Conservation (phyloP, 768 basidiomycete species). For the Lyophyllum decastes region DNA sequence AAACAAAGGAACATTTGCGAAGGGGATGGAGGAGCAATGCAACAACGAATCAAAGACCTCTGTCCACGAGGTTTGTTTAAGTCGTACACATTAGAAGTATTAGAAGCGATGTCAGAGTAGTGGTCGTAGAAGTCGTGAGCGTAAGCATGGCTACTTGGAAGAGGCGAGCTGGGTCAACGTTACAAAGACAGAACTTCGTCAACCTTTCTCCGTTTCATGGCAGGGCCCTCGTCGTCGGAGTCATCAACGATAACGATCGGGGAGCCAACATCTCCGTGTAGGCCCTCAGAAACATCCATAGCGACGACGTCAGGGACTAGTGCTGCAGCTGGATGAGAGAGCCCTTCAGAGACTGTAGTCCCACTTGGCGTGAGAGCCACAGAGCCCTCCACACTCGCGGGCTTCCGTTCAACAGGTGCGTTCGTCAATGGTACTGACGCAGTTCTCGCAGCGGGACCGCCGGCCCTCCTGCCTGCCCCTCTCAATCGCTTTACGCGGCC, state of each 20-base stretch:
- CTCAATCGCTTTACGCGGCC: slow-evolving; percentile 31
- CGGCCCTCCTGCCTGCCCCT: slow-evolving; percentile 29
- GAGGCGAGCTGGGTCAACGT: background rate
- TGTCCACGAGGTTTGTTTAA: background rate
- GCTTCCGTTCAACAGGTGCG: slow-evolving; percentile 34
- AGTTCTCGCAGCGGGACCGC: slow-evolving; percentile 10
- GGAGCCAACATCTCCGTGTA: slow-evolving; percentile 37
- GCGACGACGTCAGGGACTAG: slow-evolving; percentile 32
- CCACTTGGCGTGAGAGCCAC: background rate
- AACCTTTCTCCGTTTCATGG: slow-evolving; percentile 57
- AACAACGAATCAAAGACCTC: background rate
- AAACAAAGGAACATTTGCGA: background rate
- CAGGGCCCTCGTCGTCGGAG: slow-evolving; percentile 55
- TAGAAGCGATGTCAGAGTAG: background rate
- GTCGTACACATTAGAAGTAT: background rate
- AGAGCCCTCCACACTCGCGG: background rate
- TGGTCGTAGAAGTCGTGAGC: slow-evolving; percentile 1
- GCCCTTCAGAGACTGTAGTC: slow-evolving; percentile 6
- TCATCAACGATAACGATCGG: slow-evolving; percentile 69
- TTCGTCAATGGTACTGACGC: slow-evolving; percentile 45
- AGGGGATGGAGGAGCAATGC: background rate
- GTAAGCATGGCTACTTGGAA: background rate
- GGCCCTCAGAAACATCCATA: slow-evolving; percentile 20
- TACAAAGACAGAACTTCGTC: slow-evolving; percentile 26
- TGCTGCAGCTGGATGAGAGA: slow-evolving; percentile 7